phyloP scores from a whole-genome alignment of 495 filamentous ascomycete species.

The Hypomontagnella monticulosa region DNA sequence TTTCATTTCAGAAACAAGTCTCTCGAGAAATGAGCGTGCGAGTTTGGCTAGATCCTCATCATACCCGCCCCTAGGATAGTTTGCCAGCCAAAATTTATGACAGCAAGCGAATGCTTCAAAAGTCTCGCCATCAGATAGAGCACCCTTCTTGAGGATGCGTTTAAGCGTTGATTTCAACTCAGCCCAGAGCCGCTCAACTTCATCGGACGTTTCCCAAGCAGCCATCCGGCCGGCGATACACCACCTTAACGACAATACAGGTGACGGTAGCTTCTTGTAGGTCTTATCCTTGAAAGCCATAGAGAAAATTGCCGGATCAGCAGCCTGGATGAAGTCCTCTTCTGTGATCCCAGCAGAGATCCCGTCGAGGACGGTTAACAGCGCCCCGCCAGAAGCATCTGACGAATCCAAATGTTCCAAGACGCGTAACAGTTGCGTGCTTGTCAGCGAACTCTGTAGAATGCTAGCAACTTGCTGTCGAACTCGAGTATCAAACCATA shows the following conservation, averaged over 20 bases:
- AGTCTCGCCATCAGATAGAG: conserved; percentile 40
- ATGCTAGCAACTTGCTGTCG: conserved; percentile 53
- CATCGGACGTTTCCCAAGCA: conserved; percentile 46
- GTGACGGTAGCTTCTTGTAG: conserved; percentile 21
- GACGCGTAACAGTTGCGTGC: conserved; percentile 58
- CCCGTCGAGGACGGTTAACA: conserved; percentile 58
- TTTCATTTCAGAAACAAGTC: conserved; percentile 36
- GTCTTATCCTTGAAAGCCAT: conserved; percentile 37
- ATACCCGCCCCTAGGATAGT: conserved; percentile 47
- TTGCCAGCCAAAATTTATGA: conserved; percentile 49
- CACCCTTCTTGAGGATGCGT: conserved; percentile 45
- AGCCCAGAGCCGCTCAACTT: conserved; percentile 48
- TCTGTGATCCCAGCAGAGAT: conserved; percentile 55
- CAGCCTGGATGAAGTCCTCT: conserved; percentile 53
- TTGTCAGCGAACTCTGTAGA: conserved; percentile 56
- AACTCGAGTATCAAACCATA: conserved; percentile 73
- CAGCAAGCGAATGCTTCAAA: conserved; percentile 57
- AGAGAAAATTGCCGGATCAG: conserved; percentile 49
- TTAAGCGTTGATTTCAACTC: conserved; percentile 48
- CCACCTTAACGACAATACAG: conserved; percentile 50
- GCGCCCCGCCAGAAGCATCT: conserved; percentile 39
- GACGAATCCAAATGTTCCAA: conserved; percentile 52
- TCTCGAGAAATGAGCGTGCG: conserved; percentile 48
- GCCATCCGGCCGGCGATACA: conserved; percentile 49
- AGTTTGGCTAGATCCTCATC: conserved; percentile 47